phyloP scores from a whole-genome alignment of 106 monocot genomes.

The Dendrobium nobile region DNA sequence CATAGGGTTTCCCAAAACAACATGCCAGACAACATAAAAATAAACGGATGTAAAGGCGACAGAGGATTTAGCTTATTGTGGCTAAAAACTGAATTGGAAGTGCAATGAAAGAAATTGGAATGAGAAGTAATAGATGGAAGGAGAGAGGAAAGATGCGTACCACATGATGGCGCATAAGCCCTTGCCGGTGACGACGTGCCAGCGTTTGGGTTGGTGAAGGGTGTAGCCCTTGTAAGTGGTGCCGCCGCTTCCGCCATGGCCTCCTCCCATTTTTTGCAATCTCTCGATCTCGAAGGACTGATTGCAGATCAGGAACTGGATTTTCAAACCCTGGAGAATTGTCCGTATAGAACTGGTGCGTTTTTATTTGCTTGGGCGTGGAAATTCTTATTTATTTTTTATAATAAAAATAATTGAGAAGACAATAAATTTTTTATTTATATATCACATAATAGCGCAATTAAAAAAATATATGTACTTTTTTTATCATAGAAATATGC shows the following conservation, averaged over 20 bases:
- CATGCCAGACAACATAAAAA: neutral
- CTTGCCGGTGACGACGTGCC: conserved; percentile 51
- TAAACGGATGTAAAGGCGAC: neutral
- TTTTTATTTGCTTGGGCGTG: no score
- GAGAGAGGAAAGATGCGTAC: conserved; percentile 3
- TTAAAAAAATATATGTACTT: no score
- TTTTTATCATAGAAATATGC: no score
- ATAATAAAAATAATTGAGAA: no score
- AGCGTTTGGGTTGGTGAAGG: conserved; percentile 32
- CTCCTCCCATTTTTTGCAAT: neutral
- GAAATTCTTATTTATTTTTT: no score
- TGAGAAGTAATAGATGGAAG: neutral
- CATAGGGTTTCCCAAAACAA: neutral
- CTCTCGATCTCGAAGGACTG: neutral
- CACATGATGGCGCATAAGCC: conserved; percentile 57
- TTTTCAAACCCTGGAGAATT: no score
- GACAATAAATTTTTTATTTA: no score
- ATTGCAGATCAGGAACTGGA: neutral
- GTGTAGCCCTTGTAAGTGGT: conserved; percentile 31
- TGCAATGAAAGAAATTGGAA: neutral
- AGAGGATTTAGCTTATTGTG: neutral
- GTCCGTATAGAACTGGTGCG: no score
- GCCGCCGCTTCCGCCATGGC: conserved; percentile 10
- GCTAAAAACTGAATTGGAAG: neutral
- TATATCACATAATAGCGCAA: no score